phyloP scores from a whole-genome alignment of 2,329 filamentous ascomycete species.

The Hymenoscyphus infarciens region DNA sequence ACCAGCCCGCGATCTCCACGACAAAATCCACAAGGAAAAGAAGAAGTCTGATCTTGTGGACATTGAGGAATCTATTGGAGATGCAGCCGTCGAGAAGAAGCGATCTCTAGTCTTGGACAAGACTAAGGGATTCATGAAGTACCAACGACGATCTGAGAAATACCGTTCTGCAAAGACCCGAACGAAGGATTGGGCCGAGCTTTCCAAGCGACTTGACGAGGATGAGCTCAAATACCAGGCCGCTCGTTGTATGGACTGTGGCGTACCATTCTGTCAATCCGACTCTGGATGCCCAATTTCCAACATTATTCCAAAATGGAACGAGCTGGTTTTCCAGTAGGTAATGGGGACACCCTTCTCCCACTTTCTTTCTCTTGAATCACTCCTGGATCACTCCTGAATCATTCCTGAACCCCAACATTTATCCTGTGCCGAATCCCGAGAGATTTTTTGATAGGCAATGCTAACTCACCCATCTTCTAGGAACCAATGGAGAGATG shows the following conservation, averaged over 20 bases:
- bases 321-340: constrained; percentile 69
- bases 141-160: constrained; percentile 87
- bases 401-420: too few species aligned
- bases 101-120: constrained; percentile 92
- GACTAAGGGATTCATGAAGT: constrained; percentile 97
- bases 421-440: too few species aligned
- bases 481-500: constrained; percentile 84
- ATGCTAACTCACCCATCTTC: constrained; percentile 20
- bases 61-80: constrained; percentile 86
- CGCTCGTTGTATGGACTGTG: constrained; percentile 97
- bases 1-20: constrained; percentile 48
- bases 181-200: constrained; percentile 89
- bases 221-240: constrained; percentile 97
- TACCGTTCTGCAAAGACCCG: constrained; percentile 81
- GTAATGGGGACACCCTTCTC: too few species aligned
- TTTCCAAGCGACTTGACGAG: constrained; percentile 81
- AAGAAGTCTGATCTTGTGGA: constrained; percentile 68
- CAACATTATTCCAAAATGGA: constrained; percentile 98
- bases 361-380: too few species aligned
- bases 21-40: constrained; percentile 55
- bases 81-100: constrained; percentile 83
- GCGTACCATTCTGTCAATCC: constrained; percentile 96
- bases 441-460: too few species aligned
- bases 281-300: constrained; percentile 94
- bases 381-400: too few species aligned